Evolutionary conservation across 2,329 filamentous ascomycete genomes (phyloP), one percentile per base, ranked within the genome.

Genomic region (Raffaelea deltoideospora): DNA sequence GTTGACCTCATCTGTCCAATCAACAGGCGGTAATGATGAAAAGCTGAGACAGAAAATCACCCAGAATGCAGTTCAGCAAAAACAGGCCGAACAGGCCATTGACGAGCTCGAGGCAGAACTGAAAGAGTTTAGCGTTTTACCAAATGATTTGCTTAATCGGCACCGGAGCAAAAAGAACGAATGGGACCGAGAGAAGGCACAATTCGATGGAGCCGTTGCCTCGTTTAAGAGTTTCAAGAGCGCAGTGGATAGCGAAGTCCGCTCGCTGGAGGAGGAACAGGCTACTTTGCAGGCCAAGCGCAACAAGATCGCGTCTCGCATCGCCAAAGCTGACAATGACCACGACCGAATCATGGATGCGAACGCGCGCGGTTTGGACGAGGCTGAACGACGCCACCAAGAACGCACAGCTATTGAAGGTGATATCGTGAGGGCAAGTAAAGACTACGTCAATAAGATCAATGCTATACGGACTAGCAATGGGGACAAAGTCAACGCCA

Each of bases 1-100:
- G 34, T 65, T 82, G 27, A 69, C 71, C 41, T 67, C 67, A 41
- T 75, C 76, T 44, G 70, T 84, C 32, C 66, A 76, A 39, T 78
- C 78, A 26, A 68, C 72, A 14, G 79, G 79, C 43, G 76, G 77
- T 41, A 76, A 74, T 46, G 82, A 88, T 54, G 82, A 87, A 50
- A 79, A 81, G 51, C 69, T 79, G 47, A 69, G 73, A 45, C 78
- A 84, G 51, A 81, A 84, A 53, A 72, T 82, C 32, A 69, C 76
- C 43, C 82, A 87, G 54, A 77, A 83, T 51, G 75, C 71, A 39
- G 79, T 79, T 38, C 79, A 81, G 52, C 79, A 80, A 55, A 73
- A 74, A 39, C 79, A 73, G 50, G 67, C 68, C 3, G 54, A 57
- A 38, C 53, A 57, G 28, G 50, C 53, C 11, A 43, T 53, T 10